Base-by-base conservation (phyloP, 2,329 filamentous ascomycete species). In the Cucurbitaria berberidis region DNA sequence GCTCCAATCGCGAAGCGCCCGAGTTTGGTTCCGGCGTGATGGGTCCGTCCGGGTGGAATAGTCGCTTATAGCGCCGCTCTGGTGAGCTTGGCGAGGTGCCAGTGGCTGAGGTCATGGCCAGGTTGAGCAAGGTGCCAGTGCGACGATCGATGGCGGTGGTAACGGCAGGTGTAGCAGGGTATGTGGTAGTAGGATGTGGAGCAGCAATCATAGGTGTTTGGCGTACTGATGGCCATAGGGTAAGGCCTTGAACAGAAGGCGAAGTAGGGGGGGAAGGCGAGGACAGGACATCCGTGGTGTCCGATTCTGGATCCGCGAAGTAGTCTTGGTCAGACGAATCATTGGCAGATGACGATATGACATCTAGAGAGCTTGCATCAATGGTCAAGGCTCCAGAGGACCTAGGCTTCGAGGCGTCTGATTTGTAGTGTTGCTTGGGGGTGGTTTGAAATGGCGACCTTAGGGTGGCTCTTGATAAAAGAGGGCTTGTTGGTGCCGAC, bases 31-130 rank as follows among this genome's bases (percentile, higher is more conserved):
- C 63, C 4, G 59, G 57, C 3, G 57, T 58, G 11, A 60, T 56
- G 1, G 59, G 57, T 1, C 55, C 55, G 2, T 65, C 55, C 1
- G 67, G 62, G 27, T 79, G 77, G 51, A 79, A 79, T 0, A 79
- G 59, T 4, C 67, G 67, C 62, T 78, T 78, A 53, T 79, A 80
- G 4, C 69, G 68, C 1, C 69, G 53, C 48, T 78, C 76, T 1
- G 76, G 74, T 1, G 72, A 72, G 56, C 74, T 78, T 0, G 74
- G 73, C 9, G 45, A 32, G 2, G 48, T 51, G 5, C 34, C 36
- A 1, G 48, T 48, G 43, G 67, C 41, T 53, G 69, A 48, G 6
- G 63, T 70, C 63, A 67, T 71, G 8, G 53, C 58, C 30, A 68
- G 62, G 27, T 64, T 66, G 26, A 69, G 42, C 9, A 64, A 38